These are phyloP conservation scores for Sugiyamaella paludigena DNA, from an alignment of 1,139 yeast species.

Conservation along the genomic window DNA sequence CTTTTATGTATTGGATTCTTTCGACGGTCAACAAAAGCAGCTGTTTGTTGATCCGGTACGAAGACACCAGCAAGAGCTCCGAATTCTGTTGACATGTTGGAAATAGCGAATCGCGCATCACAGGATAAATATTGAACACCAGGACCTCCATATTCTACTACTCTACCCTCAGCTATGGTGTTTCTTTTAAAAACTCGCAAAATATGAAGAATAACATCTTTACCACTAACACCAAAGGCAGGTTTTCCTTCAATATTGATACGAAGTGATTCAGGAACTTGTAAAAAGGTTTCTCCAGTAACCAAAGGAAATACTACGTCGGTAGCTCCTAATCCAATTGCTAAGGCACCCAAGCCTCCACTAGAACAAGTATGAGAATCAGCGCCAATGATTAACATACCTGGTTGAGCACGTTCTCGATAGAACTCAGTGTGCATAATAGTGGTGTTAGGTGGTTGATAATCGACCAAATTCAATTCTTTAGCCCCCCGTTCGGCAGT, in stretches of 20 bases:
- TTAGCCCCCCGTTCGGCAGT: constrained; percentile 17
- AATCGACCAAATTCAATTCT: constrained; percentile 16
- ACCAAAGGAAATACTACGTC: constrained; percentile 19
- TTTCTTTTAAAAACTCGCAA: constrained; percentile 16
- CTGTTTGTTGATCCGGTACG: constrained; percentile 17
- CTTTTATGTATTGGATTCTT: constrained; percentile 9
- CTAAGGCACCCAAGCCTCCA: constrained; percentile 19
- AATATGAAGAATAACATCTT: constrained; percentile 17
- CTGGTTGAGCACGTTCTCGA: constrained; percentile 20
- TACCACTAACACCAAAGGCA: constrained; percentile 17
- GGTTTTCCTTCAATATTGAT: constrained; percentile 17
- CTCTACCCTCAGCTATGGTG: constrained; percentile 18
- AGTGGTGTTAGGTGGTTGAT: constrained; percentile 19
- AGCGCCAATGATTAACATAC: constrained; percentile 18
- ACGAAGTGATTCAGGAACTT: constrained; percentile 17
- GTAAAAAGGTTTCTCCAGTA: constrained; percentile 19
- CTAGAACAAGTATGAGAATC: constrained; percentile 21
- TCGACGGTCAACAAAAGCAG: constrained; percentile 16
- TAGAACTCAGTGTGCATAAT: constrained; percentile 21
- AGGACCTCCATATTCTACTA: constrained; percentile 17
- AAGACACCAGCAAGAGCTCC: constrained; percentile 18
- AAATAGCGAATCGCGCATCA: constrained; percentile 18
- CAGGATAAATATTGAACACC: constrained; percentile 15
- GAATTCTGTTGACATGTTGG: constrained; percentile 18
- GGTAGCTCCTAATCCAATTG: constrained; percentile 18